phyloP scores from a whole-genome alignment of 768 basidiomycete genomes.

The Phylloporus sp. region DNA sequence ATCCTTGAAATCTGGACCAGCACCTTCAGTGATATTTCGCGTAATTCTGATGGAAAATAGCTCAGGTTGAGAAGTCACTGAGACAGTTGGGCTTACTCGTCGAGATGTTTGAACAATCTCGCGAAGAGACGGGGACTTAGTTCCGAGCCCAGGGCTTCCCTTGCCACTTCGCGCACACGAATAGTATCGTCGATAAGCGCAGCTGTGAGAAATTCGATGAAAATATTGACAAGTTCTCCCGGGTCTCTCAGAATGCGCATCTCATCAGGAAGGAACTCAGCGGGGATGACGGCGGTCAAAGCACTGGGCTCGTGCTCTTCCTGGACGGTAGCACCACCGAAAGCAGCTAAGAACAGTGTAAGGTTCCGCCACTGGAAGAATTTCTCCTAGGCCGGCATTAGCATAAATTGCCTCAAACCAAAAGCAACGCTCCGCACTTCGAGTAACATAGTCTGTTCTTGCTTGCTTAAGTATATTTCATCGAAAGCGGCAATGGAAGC shows the following conservation, averaged over 20 bases:
- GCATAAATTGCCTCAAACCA: not conserved
- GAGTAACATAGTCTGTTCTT: conserved; percentile 35
- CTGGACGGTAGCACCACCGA: conserved; percentile 61
- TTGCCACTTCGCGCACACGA: conserved; percentile 70
- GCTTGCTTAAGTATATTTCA: conserved; percentile 32
- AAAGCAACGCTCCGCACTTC: conserved; percentile 31
- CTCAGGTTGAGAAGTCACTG: not conserved
- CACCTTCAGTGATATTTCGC: conserved; percentile 46
- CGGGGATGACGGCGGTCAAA: conserved; percentile 52
- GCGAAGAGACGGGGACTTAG: conserved; percentile 67
- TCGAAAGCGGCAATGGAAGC: conserved; percentile 34
- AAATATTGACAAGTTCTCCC: conserved; percentile 53
- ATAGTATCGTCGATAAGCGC: conserved; percentile 61
- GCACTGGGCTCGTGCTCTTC: conserved; percentile 49
- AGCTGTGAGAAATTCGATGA: conserved; percentile 66
- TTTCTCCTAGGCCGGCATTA: conserved; percentile 49
- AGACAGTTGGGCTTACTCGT: conserved; percentile 51
- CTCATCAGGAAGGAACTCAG: conserved; percentile 62
- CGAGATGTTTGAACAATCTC: conserved; percentile 64
- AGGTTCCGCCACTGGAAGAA: conserved; percentile 84
- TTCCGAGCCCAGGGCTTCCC: conserved; percentile 78
- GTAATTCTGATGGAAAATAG: conserved; percentile 40
- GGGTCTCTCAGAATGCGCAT: conserved; percentile 64
- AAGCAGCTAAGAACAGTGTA: conserved; percentile 69
- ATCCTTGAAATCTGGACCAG: conserved; percentile 39